Conservation (phyloP, 352 stramenopile species). For the Blastocystis sp. region DNA sequence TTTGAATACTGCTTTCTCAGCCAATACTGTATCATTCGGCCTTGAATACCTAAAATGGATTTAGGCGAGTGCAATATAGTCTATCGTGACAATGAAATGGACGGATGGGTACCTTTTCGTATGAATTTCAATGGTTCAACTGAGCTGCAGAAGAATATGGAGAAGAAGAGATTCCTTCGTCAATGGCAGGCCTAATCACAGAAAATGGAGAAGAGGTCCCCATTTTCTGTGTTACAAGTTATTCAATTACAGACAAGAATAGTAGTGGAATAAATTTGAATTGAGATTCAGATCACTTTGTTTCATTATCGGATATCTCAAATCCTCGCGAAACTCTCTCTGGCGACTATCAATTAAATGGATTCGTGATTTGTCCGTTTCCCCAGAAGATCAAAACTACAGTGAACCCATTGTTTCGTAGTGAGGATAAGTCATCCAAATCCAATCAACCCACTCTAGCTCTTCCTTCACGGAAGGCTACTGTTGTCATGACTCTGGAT, state of each 20-base stretch:
- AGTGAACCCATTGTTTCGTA: constrained; percentile 15
- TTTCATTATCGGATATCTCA: constrained; percentile 24
- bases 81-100: no score
- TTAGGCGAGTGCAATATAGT: no score
- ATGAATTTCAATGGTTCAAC: not conserved
- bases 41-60: no score
- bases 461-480: not conserved
- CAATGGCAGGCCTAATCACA: not conserved
- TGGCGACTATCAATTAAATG: not conserved
- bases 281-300: not conserved
- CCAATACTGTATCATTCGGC: no score
- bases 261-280: not conserved
- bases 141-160: not conserved
- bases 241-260: constrained; percentile 36
- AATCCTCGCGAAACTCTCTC: not conserved
- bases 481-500: not conserved
- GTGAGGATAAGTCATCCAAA: not conserved
- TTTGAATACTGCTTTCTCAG: no score
- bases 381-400: not conserved
- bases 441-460: not conserved
- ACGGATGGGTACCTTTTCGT: not conserved
- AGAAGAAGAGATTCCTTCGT: constrained; percentile 28
- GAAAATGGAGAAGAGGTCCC: not conserved
- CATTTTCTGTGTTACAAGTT: constrained; percentile 37
- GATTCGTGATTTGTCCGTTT: constrained; percentile 22